Base-by-base conservation (phyloP, 768 basidiomycete genomes). In the Psilocybe subaeruginosa region DNA sequence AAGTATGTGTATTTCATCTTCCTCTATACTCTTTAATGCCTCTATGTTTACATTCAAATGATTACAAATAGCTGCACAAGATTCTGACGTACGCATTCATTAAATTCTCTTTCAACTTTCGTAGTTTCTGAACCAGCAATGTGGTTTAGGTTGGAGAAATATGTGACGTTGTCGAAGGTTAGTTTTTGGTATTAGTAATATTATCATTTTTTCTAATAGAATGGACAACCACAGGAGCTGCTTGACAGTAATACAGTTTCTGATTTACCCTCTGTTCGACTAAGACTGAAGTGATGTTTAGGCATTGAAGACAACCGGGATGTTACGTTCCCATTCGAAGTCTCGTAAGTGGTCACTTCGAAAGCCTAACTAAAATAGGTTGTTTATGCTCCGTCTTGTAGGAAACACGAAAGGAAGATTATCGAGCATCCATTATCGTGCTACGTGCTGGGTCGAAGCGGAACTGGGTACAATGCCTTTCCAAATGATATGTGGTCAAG, bases 361-460 rank as follows among this genome's bases (percentile, higher is more conserved):
- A 16, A 6, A 11, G 6, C 31, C 29, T 14, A 16, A 31, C 45
- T 16, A 30, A 49, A 9, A 14, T 7, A 3, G 9, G 2, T 39
- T 8, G 33, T n/a, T 47, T 23, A 16, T 33, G n/a, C 4, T 43
- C 6, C 0, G 48, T 2, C 30, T 11, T 43, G 8, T 41, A 81
- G 80, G 1, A 69, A 79, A 0, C 73, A 79, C 45, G 86, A 90
- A 66, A 78, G 79, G 64, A 75, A 72, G 61, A 87, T 90, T 11
- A 82, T 89, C 11, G 82, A 89, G 43, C 81, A 89, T 64, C 74
- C 75, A 0, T 74, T 78, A 2, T 88, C 88, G 0, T 89, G 85
- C 63, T 89, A 85, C 67, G 87, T 90, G 29, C 69, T 89, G 5
- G 88, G 90, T 0, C 77, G 90, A 30, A 90, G 89, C 66, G 90